Evolutionary conservation across 768 basidiomycete species (phyloP), one percentile per base, ranked within the genome.

Genomic region (Mrakia hoshinonis): DNA sequence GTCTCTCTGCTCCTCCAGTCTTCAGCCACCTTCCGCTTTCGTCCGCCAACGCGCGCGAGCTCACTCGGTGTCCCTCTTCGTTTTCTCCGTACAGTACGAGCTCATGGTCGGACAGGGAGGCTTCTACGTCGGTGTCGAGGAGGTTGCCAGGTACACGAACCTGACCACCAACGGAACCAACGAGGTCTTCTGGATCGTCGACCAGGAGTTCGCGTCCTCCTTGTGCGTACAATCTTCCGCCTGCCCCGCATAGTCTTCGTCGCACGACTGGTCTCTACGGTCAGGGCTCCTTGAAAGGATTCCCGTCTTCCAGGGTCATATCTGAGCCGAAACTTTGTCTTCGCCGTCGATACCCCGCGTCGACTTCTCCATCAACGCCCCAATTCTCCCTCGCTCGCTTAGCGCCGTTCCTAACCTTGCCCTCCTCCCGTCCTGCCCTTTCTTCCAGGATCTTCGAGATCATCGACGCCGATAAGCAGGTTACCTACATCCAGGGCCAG

Each of bases 121-220:
- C 22, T 72, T 58, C 65, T 72, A 72, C 64, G 47, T 67, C 55
- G 48, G 48, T 20, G 61, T 43, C 24, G n/a, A 34, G 4, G 38
- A 36, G 39, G 47, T 72, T 18, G 65, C 52, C 4, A 13, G 34
- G 0, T 67, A 67, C 58, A 24, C 29, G 10, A 72, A 72, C 64
- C n/a, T n/a, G n/a, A n/a, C n/a, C n/a, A 61, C 67, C 52, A 29
- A 61, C 31, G 61, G 51, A 64, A 49, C 34, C 6, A 26, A 54
- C 6, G 46, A 43, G 3, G 47, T 67, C 24, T 72, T 49, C 64
- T 72, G 70, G 70, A 60, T 72, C 65, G 70, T 72, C 47, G 49
- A 67, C 65, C 70, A 72, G 43, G 43, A 60, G 61, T 36, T 61
- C 5, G 38, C 24, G 1, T 39, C 61, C 13, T 70, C 69, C 4